Evolutionary conservation across 768 basidiomycete species (phyloP), one percentile per base, ranked within the genome.

Genomic region (Termitomyces sp.): DNA sequence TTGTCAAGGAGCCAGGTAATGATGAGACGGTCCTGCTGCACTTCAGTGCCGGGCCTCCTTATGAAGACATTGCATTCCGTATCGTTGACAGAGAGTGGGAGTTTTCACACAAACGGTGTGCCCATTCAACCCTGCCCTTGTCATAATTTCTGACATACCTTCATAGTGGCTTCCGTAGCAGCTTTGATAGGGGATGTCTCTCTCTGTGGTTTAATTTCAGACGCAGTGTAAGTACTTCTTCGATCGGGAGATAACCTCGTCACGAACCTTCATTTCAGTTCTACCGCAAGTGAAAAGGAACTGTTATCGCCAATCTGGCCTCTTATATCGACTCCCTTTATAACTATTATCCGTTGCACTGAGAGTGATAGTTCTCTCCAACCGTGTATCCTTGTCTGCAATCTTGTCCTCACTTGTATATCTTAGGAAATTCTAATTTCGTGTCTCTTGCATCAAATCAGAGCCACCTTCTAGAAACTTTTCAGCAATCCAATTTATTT

Each of bases 51-150:
- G 97, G 97, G 8, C 95, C 96, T 51, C 96, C 96, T 0, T 99
- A 99, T 68, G 96, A 99, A 72, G 97, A 98, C 62, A 95, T 98
- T 60, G 97, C 97, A 8, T 99, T 99, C 77, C 82, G 93, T 58
- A 96, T 99, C 59, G 96, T 99, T 57, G 93, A 97, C 65, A 82
- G 93, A 53, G 94, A 97, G 70, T 99, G 97, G 97, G 97, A 98
- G 64, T 96, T 91, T 71, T 95, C 93, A 40, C 95, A 98, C 67
- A 97, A 96, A 77, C 84, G 93, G 92, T 91, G 68, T 53, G 48
- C 11, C 21, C 38, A 74, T 58, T 31, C 23, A 23, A 54, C 11
- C 10, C 44, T 33, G 47, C 17, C 17, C 8, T 30, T 5, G 40
- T 47, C 31, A 17, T 38, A 17, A 47, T 35, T 46, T 3, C 30